These are phyloP conservation scores for Talaromyces sp. DNA, from an alignment of 2,329 filamentous ascomycete species.

Conservation along the genomic window DNA sequence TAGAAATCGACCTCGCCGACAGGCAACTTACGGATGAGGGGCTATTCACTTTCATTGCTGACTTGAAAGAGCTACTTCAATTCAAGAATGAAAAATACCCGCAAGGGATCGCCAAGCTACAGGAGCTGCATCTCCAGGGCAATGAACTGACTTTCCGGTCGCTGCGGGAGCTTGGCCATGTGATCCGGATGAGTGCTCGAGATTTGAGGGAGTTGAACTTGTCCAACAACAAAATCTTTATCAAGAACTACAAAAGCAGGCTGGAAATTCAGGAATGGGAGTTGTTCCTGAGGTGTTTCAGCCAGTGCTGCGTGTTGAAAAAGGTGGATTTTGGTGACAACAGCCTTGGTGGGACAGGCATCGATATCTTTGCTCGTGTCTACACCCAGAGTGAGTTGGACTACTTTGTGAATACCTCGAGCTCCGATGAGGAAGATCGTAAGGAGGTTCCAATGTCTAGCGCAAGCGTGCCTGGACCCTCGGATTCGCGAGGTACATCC, in stretches of 20 bases:
- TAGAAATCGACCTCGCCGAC: conserved; percentile 42
- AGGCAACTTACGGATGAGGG: conserved; percentile 44
- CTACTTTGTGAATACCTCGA: conserved; percentile 26
- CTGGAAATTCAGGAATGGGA: conserved; percentile 37
- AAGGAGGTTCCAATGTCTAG: not conserved
- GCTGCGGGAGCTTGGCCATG: conserved; percentile 34
- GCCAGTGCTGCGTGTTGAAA: conserved; percentile 36
- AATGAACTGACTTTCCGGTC: conserved; percentile 40
- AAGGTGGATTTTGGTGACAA: conserved; percentile 44
- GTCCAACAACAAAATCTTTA: conserved; percentile 39
- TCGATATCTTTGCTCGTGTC: conserved; percentile 41
- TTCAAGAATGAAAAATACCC: conserved; percentile 24
- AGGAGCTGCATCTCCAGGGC: conserved; percentile 41
- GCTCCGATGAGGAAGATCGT: conserved; percentile 9
- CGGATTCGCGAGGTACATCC: not conserved
- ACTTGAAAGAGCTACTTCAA: conserved; percentile 34
- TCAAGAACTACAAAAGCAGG: conserved; percentile 21
- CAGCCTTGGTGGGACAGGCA: conserved; percentile 31
- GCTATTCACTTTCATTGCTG: conserved; percentile 36
- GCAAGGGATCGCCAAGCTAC: conserved; percentile 30
- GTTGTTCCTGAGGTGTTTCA: conserved; percentile 39
- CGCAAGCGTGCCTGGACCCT: not conserved
- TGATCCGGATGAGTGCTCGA: conserved; percentile 36
- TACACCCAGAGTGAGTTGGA: conserved; percentile 34
- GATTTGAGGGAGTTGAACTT: conserved; percentile 44